Conservation (phyloP, 495 filamentous ascomycete genomes). For the Trichoderma virens region DNA sequence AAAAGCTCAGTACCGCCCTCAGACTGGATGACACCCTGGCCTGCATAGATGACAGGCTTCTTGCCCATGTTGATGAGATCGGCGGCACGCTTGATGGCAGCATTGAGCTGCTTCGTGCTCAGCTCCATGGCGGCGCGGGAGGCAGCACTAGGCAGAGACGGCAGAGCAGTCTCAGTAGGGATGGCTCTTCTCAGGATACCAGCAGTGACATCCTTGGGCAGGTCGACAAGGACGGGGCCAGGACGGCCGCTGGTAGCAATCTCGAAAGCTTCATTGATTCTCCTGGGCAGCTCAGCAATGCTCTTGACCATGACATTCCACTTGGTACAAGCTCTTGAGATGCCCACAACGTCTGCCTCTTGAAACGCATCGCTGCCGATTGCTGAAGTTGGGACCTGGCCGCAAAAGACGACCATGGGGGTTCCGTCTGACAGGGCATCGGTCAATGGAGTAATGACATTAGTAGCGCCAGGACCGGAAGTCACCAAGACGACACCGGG, state of each 20-base stretch:
- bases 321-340: constrained; percentile 71
- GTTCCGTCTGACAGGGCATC: constrained; percentile 73
- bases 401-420: constrained; percentile 69
- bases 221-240: constrained; percentile 71
- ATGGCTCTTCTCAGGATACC: constrained; percentile 59
- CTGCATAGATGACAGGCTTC: constrained; percentile 71
- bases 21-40: constrained; percentile 57
- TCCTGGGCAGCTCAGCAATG: constrained; percentile 64
- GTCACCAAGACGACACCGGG: constrained; percentile 74
- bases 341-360: constrained; percentile 70
- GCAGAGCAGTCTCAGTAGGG: constrained; percentile 55
- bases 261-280: constrained; percentile 81
- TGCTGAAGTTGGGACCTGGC: constrained; percentile 64
- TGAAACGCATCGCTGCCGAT: constrained; percentile 79
- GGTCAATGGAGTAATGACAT: constrained; percentile 71
- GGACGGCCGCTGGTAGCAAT: constrained; percentile 70
- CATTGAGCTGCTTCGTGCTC: constrained; percentile 49
- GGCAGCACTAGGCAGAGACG: constrained; percentile 61
- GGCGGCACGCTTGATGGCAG: constrained; percentile 55
- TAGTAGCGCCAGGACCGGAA: constrained; percentile 71
- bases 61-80: constrained; percentile 64
- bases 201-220: constrained; percentile 73
- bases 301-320: constrained; percentile 84
- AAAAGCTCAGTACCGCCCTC: constrained; percentile 61
- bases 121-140: constrained; percentile 55